Percentiles rank a stretch among this genome's conserved stretches.
Conservation (phyloP, 495 filamentous ascomycete species). For the Aspergillus olivimuriae region DNA sequence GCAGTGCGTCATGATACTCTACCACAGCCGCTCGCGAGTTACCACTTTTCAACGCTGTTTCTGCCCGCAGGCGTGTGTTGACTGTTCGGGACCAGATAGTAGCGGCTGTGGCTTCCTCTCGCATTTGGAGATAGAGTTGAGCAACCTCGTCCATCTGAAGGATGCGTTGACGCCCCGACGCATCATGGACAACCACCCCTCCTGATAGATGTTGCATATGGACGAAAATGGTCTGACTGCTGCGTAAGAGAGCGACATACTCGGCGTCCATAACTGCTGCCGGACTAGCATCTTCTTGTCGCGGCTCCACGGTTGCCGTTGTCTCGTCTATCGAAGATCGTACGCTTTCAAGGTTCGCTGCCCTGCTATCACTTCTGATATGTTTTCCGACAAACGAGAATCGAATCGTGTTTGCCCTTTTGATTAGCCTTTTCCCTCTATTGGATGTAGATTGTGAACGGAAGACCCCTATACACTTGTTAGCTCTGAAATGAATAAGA, state of each 20-base stretch:
- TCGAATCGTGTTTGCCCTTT: conserved; percentile 23
- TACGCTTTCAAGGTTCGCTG: conserved; percentile 9
- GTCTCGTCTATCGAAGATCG: conserved; percentile 6
- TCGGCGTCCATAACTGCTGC: conserved; percentile 13
- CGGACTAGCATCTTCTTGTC: conserved; percentile 1
- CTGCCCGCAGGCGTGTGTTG: conserved; percentile 13
- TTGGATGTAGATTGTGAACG: conserved; percentile 16
- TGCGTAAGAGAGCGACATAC: conserved; percentile 14
- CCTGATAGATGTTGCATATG: conserved; percentile 22
- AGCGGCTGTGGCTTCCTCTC: conserved; percentile 13
- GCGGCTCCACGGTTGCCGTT: conserved; percentile 1
- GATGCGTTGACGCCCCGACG: conserved; percentile 22
- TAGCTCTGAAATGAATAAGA: background rate
- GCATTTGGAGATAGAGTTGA: conserved; percentile 19
- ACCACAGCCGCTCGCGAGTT: conserved; percentile 16
- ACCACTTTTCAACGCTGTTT: conserved; percentile 16
- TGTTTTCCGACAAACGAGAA: conserved; percentile 24
- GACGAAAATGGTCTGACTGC: conserved; percentile 18
- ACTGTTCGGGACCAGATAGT: conserved; percentile 13
- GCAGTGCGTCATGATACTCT: conserved; percentile 20
- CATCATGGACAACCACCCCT: conserved; percentile 23
- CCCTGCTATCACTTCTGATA: conserved; percentile 13
- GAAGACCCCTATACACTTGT: conserved; percentile 12
- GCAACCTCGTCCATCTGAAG: conserved; percentile 25
- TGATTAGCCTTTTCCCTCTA: conserved; percentile 20